Percentiles rank a stretch among this genome's conserved stretches.
phyloP scores from a whole-genome alignment of 2,329 filamentous ascomycete species.

The Fusarium transvaalense region DNA sequence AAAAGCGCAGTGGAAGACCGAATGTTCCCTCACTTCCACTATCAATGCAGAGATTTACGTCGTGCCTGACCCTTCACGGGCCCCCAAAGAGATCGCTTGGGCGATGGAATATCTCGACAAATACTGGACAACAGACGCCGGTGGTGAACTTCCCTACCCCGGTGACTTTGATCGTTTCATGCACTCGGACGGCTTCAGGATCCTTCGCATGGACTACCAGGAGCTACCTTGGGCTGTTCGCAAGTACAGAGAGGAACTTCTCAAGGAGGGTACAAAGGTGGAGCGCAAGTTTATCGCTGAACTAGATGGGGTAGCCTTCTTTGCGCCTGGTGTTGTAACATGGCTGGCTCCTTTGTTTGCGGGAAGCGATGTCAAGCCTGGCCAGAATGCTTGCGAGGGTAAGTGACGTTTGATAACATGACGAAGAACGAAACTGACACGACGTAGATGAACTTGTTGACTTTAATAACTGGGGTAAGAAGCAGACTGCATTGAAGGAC shows the following conservation, averaged over 20 bases:
- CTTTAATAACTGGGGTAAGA: constrained; percentile 16
- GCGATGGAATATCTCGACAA: constrained; percentile 33
- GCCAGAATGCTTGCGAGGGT: constrained; percentile 28
- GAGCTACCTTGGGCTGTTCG: constrained; percentile 34
- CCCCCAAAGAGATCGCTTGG: constrained; percentile 23
- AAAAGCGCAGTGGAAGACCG: background rate
- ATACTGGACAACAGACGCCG: constrained; percentile 29
- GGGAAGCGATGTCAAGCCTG: constrained; percentile 14
- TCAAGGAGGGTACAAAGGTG: constrained; percentile 11
- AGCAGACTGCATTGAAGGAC: background rate
- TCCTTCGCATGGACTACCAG: constrained; percentile 24
- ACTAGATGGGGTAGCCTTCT: constrained; percentile 30
- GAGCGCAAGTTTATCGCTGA: constrained; percentile 37
- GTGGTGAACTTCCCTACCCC: constrained; percentile 29
- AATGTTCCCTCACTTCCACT: constrained; percentile 18
- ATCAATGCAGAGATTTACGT: constrained; percentile 30
- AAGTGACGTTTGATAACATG: background rate
- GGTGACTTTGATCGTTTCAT: constrained; percentile 31
- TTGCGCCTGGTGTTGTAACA: constrained; percentile 32
- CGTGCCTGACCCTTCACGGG: constrained; percentile 8
- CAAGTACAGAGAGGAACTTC: constrained; percentile 23
- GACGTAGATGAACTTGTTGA: constrained; percentile 17
- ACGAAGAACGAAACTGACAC: background rate
- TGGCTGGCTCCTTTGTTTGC: constrained; percentile 34
- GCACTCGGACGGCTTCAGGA: constrained; percentile 30